Base-by-base conservation (phyloP, 2,329 filamentous ascomycete species). In the Penicillium sp. region DNA sequence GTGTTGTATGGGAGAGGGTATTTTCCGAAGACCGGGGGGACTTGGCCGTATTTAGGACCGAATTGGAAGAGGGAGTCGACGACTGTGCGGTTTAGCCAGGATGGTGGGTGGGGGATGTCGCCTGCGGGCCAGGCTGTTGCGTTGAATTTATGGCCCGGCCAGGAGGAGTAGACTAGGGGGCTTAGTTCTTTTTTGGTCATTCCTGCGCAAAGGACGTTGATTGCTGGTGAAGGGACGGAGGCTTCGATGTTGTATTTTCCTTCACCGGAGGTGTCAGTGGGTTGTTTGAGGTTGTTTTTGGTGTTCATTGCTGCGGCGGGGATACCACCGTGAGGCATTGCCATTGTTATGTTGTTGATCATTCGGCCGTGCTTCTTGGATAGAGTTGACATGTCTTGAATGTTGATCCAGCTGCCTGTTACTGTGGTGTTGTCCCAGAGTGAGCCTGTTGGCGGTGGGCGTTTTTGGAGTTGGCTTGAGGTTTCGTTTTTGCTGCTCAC, bases 301-400 rank as follows among this genome's bases (percentile, higher is more conserved):
- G 78, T 72, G 61, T 87, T 77, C 9, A 77, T 81, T 0, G 87
- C 85, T 0, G 89, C 89, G 12, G 77, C 72, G 33, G 88, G 84
- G 0, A 94, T 80, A 0, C 87, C 84, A 0, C 85, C 78, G 63
- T 94, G 90, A 0, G 90, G 90, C 81, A 92, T 87, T 0, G 88
- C 88, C 61, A 92, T 78, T 0, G 87, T 89, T 26, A 91, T 84
- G 60, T 92, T 91, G 68, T 91, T 89, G 64, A 93, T 76, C 36
- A 88, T 78, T 26, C 88, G 79, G 0, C 76, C 73, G 50, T 83
- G 69, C 11, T 77, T 67, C 5, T 77, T 67, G 4, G 80, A 87
- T 0, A 78, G 74, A 4, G 74, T 69, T 0, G 78, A 77, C 17
- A 85, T 80, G 53, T 89, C 77, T 33, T 79, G 73, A 9, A 79